Percentiles rank a stretch among this genome's conserved stretches.
Conservation (phyloP, 805 yeast species). For the Ogataea dorogensis region DNA sequence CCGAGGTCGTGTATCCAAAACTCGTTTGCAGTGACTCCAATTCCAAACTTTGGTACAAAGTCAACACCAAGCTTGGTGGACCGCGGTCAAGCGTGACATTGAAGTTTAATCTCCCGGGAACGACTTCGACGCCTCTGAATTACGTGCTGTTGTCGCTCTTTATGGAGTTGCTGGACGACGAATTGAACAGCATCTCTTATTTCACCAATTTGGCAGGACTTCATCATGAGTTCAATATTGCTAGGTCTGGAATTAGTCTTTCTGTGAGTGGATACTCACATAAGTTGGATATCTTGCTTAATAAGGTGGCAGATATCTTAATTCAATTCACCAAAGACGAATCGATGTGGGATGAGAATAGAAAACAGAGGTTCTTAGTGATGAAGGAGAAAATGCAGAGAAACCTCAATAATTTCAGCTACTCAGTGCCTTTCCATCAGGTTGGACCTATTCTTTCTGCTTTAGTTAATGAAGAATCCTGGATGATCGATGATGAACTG, state of each 20-base stretch:
- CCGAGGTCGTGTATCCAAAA: slow-evolving; percentile 50
- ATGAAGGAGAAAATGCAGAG: slow-evolving; percentile 63
- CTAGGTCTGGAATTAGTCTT: slow-evolving; percentile 69
- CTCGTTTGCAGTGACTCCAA: slow-evolving; percentile 52
- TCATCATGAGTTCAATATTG: slow-evolving; percentile 51
- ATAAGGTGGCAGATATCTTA: slow-evolving; percentile 56
- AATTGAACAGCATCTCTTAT: slow-evolving; percentile 71
- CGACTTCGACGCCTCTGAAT: slow-evolving; percentile 56
- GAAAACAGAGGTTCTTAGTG: slow-evolving; percentile 60
- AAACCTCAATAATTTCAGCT: slow-evolving; percentile 66
- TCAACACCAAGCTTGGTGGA: slow-evolving; percentile 83
- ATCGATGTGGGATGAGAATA: slow-evolving; percentile 33
- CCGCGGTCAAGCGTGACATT: slow-evolving; percentile 79
- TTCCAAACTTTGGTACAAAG: slow-evolving; percentile 78
- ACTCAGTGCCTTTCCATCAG: slow-evolving; percentile 75
- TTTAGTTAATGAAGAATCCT: slow-evolving; percentile 69
- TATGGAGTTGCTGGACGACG: slow-evolving; percentile 72
- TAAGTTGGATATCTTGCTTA: slow-evolving; percentile 63
- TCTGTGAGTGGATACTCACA: slow-evolving; percentile 80
- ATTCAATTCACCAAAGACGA: slow-evolving; percentile 39
- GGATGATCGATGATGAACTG: slow-evolving; percentile 62
- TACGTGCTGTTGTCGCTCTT: slow-evolving; percentile 59
- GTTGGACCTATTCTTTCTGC: slow-evolving; percentile 60
- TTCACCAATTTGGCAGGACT: slow-evolving; percentile 84
- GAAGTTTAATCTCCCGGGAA: slow-evolving; percentile 62